phyloP scores from a whole-genome alignment of 1,139 yeast genomes.

The Nadsonia starkeyi-henricii region DNA sequence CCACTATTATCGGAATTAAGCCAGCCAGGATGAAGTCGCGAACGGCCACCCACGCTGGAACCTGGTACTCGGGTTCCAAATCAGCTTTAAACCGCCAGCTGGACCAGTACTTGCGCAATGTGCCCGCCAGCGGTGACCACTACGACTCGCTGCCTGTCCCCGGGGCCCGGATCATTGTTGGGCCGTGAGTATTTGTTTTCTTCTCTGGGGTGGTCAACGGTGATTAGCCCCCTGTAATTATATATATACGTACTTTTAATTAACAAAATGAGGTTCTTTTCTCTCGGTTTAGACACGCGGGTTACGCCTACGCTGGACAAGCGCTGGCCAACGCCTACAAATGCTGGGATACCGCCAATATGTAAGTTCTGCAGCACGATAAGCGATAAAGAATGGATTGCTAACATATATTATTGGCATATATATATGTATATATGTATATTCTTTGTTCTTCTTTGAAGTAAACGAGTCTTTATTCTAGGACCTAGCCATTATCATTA shows the following conservation, averaged over 20 bases:
- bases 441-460: no score
- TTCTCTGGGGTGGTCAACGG: no score
- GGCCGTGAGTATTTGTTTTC: conserved; percentile 36
- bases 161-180: conserved; percentile 50
- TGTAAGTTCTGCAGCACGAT: conserved; percentile 14
- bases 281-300: conserved; percentile 51
- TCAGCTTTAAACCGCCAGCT: conserved; percentile 35
- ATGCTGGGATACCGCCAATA: conserved; percentile 46
- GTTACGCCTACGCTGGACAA: conserved; percentile 68
- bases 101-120: conserved; percentile 27
- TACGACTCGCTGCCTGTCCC: conserved; percentile 21
- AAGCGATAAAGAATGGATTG: not conserved
- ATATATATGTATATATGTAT: not conserved
- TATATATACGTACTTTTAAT: no score
- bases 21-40: conserved; percentile 13
- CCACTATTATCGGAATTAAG: no score
- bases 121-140: conserved; percentile 15
- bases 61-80: conserved; percentile 59
- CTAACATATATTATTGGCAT: not conserved
- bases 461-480: conserved; percentile 56
- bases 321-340: conserved; percentile 68
- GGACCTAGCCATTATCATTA: conserved; percentile 96
- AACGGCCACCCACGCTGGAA: conserved; percentile 72
- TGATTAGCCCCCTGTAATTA: no score
- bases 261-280: no score